Base-by-base conservation (phyloP, 345 rosid species). In the Aquilaria sinensis region DNA sequence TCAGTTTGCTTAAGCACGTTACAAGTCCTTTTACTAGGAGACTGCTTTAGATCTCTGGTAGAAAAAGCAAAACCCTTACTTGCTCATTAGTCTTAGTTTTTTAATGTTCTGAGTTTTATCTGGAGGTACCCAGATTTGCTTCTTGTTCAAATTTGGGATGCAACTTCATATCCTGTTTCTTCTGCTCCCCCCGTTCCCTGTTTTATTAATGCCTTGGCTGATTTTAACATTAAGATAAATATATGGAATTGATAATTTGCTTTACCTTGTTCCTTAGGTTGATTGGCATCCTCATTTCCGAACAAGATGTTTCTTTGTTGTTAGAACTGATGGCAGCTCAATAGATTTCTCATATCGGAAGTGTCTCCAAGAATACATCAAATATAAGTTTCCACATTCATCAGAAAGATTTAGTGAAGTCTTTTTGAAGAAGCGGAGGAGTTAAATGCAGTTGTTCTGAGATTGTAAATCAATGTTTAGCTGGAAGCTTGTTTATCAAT, bases 331-430 rank as follows among this genome's bases (percentile, higher is more conserved):
- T 71, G 97, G 97, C 72, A 86, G 73, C 58, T 93, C 96, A 92
- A 93, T 93, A 67, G 97, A 93, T 75, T 90, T 93, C 78, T 93
- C 98, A 0, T 93, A 93, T 77, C 94, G 83, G 72, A 93, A 93
- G 70, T 88, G 98, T 74, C 78, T 93, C 67, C 85, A 86, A 65
- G 88, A 84, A 5, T 93, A 93, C 61, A 73, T 88, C 61, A 85
- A 82, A 78, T 68, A 69, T 16, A 86, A 74, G 80, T 90, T 90
- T 64, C 94, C 94, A 31, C 58, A 80, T 29, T 67, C 85, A 60
- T 92, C 92, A 0, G 94, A 93, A 74, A 84, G 87, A 63, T 93
- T 88, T 76, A 90, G 86, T 59, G 77, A 80, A 60, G 86, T 79
- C 65, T 87, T 85, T 71, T 78, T 85, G 56, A 85, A 82, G 51